phyloP scores from a whole-genome alignment of 768 basidiomycete species.

The Paxillus ammoniavirescens region DNA sequence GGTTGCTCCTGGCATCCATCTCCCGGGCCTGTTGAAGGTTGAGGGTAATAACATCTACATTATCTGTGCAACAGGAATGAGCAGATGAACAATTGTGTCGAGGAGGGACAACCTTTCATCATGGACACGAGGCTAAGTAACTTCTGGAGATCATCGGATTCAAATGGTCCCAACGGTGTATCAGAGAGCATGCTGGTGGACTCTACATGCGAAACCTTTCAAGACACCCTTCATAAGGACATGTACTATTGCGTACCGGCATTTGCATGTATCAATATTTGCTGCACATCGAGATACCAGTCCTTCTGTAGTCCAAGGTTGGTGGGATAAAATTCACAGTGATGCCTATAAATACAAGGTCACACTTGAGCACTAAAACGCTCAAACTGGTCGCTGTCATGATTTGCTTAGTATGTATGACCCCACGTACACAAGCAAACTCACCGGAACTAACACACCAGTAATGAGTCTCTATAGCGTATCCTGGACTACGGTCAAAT shows the following conservation, averaged over 20 bases:
- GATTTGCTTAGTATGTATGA: not conserved
- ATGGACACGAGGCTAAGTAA: not conserved
- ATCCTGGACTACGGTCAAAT: constrained; percentile 6
- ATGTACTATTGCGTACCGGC: not conserved
- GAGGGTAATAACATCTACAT: too few species aligned
- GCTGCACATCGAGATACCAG: not conserved
- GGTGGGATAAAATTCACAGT: not conserved
- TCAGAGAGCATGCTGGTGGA: not conserved
- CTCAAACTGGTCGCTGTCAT: not conserved
- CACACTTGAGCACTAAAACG: not conserved
- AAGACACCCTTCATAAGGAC: not conserved
- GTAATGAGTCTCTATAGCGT: constrained; percentile 21
- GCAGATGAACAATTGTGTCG: too few species aligned
- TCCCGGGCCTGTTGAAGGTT: too few species aligned
- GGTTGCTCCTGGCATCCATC: too few species aligned
- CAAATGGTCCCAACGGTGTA: not conserved
- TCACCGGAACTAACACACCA: constrained; percentile 12
- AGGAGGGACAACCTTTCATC: not conserved
- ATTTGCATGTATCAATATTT: not conserved
- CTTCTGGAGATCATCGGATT: not conserved
- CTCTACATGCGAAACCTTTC: not conserved
- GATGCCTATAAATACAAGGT: not conserved
- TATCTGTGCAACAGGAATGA: too few species aligned
- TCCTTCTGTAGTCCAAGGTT: not conserved
- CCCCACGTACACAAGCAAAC: not conserved